These are phyloP conservation scores for Klebsormidium nitens DNA, from an alignment of 139 green algal genomes.

Conservation along the genomic window DNA sequence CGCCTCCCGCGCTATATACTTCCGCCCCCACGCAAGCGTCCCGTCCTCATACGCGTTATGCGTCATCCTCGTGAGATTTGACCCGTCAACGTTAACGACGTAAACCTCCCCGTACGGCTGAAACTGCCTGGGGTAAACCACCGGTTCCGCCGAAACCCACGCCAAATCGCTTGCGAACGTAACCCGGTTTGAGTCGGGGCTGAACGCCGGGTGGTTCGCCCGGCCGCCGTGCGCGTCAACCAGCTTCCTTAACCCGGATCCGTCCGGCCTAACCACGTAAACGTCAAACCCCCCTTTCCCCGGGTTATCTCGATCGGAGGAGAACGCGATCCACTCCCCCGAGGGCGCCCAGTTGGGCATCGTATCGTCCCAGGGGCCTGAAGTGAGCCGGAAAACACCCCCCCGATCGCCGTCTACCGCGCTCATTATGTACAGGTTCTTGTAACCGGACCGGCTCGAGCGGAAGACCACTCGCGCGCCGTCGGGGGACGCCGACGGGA, in stretches of 20 bases:
- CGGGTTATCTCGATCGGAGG: constrained; percentile 1
- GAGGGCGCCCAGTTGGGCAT: constrained; percentile 13
- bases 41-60: constrained; percentile 8
- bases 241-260: too few relatives aligned
- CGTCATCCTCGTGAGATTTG: not conserved
- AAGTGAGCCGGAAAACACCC: constrained; percentile 6
- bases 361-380: constrained; percentile 11
- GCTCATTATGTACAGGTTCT: constrained; percentile 24
- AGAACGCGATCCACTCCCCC: constrained; percentile 21
- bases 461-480: constrained; percentile 13
- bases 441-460: constrained; percentile 14
- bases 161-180: constrained; percentile 3
- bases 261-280: constrained; percentile 4
- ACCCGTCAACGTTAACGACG: constrained; percentile 8
- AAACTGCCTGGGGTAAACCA: constrained; percentile 6
- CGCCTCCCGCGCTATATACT: not conserved
- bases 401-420: constrained; percentile 7
- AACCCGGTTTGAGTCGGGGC: not conserved
- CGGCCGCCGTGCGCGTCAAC: not conserved
- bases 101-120: constrained; percentile 16
- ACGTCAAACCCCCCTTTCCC: constrained; percentile 11
- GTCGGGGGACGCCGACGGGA: constrained; percentile 8
- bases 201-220: constrained; percentile 8
- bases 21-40: not conserved
- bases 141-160: constrained; percentile 9